Percentiles rank a stretch among this genome's conserved stretches.
Evolutionary conservation across 1,139 yeast genomes (phyloP).

Genomic region (Geotrichum australiense): DNA sequence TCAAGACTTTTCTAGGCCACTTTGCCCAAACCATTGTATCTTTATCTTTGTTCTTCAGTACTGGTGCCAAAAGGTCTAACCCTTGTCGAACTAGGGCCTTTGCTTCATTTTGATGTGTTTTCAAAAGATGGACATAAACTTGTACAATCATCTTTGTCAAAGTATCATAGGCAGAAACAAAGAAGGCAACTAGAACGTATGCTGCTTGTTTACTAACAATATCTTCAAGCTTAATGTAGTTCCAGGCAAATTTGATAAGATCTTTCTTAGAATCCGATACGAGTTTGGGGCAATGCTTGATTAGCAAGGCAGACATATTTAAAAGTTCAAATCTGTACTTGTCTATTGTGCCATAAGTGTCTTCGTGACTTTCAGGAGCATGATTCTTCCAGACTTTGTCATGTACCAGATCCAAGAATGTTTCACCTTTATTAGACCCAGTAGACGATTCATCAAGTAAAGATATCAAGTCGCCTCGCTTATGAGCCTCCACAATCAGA

Average conservation of each 20-base stretch:
- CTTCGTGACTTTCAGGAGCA: slow-evolving; percentile 41
- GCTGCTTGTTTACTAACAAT: slow-evolving; percentile 88
- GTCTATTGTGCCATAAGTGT: slow-evolving; percentile 62
- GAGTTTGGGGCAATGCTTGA: slow-evolving; percentile 58
- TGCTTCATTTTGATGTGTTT: slow-evolving; percentile 83
- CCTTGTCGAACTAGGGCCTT: slow-evolving; percentile 81
- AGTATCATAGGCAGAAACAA: slow-evolving; percentile 83
- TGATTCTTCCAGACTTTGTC: slow-evolving; percentile 67
- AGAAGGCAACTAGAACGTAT: slow-evolving; percentile 78
- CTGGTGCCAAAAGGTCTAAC: slow-evolving; percentile 83
- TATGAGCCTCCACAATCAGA: slow-evolving; percentile 55
- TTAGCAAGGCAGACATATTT: slow-evolving; percentile 71
- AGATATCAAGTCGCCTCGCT: slow-evolving; percentile 43
- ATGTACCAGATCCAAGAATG: slow-evolving; percentile 61
- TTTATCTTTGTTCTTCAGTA: slow-evolving; percentile 63
- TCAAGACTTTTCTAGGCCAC: slow-evolving; percentile 88
- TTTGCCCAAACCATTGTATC: slow-evolving; percentile 83
- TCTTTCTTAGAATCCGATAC: slow-evolving; percentile 71
- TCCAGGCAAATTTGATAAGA: slow-evolving; percentile 91
- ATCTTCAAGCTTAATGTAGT: slow-evolving; percentile 83
- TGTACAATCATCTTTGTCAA: slow-evolving; percentile 86
- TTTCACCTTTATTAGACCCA: slow-evolving; percentile 27
- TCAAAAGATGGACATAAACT: slow-evolving; percentile 80
- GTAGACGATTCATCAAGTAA: slow-evolving; percentile 40
- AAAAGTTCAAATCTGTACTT: slow-evolving; percentile 68